Evolutionary conservation across 495 filamentous ascomycete genomes (phyloP), one percentile per base, ranked within the genome.

Genomic region (Cryomyces minteri): DNA sequence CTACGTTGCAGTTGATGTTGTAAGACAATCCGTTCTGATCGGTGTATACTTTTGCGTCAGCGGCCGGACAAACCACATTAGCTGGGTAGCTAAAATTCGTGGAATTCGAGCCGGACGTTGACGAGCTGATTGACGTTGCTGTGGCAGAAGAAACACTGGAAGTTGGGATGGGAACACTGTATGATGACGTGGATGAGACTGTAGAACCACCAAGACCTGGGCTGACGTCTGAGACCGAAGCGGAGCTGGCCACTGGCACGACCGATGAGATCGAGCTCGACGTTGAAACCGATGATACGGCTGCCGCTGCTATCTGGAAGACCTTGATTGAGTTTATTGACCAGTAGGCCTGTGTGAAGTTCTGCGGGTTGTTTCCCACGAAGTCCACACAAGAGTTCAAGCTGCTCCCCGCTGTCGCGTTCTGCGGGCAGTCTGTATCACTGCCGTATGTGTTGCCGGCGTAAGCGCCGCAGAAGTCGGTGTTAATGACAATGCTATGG

Each of bases 391-490:
- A 64, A 25, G 51, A 48, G 9, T 43, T 44, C 18, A 25, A 25
- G 18, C 18, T 25, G 18, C 18, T 25, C 2, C 18, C 18, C 18
- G 18, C 18, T 25, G 18, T 25, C 18, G 18, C 18, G 18, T 25
- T 25, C 18, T 25, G 18, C 18, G 18, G 18, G 18, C 18, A 25
- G 18, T 25, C 18, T 25, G 18, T 25, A 25, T 25, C 18, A 25
- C 18, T 25, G 18, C 18, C 31, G 25, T 49, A 58, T 9, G 74
- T 72, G 40, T 71, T 65, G 32, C 84, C 88, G 12, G 86, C 86
- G 83, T 84, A 94, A 49, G 84, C 77, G 34, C 88, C 88, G 60
- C 88, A 95, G 63, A 94, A 86, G 1, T 78, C 81, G 0, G 76
- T 82, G 61, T 96, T 74, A 56, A 94, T 77, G 45, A 92, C 68